Conservation (phyloP, 257 asterid genomes). For the Knoxia roxburghii region DNA sequence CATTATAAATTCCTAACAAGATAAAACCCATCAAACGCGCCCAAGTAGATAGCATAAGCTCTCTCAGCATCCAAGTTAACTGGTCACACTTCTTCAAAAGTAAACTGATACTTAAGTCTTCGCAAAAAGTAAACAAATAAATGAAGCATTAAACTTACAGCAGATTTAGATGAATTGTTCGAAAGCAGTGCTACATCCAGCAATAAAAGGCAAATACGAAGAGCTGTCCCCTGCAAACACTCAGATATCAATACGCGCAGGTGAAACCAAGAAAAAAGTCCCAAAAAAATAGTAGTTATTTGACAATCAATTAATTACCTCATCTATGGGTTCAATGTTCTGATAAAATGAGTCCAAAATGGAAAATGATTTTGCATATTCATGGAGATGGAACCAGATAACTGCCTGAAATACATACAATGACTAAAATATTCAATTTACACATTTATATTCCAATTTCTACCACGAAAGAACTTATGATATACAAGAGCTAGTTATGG, state of each 20-base stretch:
- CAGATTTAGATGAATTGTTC: slow-evolving; percentile 58
- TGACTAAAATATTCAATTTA: slow-evolving; percentile 16
- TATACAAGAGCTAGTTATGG: slow-evolving; percentile 15
- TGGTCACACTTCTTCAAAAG: neutral
- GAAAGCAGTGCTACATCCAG: slow-evolving; percentile 82
- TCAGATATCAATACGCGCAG: slow-evolving; percentile 18
- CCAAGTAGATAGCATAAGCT: neutral
- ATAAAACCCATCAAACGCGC: neutral
- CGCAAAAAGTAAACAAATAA: slow-evolving; percentile 1
- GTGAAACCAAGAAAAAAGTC: neutral
- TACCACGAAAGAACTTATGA: neutral
- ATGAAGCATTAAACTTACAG: slow-evolving; percentile 48
- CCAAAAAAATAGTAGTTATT: neutral
- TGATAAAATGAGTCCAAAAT: slow-evolving; percentile 70
- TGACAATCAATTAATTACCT: slow-evolving; percentile 40
- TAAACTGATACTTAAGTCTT: neutral
- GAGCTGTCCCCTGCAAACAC: slow-evolving; percentile 73
- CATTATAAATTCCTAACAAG: neutral
- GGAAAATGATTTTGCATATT: slow-evolving; percentile 61
- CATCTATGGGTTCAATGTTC: slow-evolving; percentile 82
- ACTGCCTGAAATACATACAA: slow-evolving; percentile 59
- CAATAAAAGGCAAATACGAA: slow-evolving; percentile 74
- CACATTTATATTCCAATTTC: slow-evolving; percentile 6
- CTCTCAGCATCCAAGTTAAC: neutral
- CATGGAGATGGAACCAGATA: slow-evolving; percentile 86